A percentile compares a stretch with the other conserved stretches of the same genome.
These are phyloP conservation scores for Yamadazyma sp. DNA, from an alignment of 805 yeast species.

Conservation along the genomic window DNA sequence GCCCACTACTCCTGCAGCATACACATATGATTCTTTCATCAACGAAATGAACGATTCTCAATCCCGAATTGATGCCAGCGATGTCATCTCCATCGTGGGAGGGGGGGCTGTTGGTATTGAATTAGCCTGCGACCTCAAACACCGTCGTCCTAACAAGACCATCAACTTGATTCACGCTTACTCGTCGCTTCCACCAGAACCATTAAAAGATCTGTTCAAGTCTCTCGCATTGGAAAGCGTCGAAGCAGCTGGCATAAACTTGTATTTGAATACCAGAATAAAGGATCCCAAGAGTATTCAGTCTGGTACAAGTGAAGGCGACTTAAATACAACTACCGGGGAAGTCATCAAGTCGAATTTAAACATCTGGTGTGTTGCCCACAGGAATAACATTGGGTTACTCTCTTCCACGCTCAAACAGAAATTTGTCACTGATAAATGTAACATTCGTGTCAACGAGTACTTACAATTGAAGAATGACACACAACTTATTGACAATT, in stretches of 20 bases:
- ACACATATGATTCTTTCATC: conserved; percentile 33
- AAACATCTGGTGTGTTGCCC: conserved; percentile 39
- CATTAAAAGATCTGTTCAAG: conserved; percentile 30
- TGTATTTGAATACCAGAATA: conserved; percentile 32
- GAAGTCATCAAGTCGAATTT: conserved; percentile 27
- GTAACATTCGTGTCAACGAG: conserved; percentile 36
- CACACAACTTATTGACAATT: conserved; percentile 19
- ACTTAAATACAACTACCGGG: conserved; percentile 29
- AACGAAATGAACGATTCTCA: conserved; percentile 42
- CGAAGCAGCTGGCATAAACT: conserved; percentile 26
- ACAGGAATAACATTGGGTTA: conserved; percentile 32
- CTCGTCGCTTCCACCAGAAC: conserved; percentile 37
- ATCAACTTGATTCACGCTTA: conserved; percentile 43
- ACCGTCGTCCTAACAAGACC: conserved; percentile 28
- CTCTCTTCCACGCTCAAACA: conserved; percentile 21
- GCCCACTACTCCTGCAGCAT: conserved; percentile 55
- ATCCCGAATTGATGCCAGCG: conserved; percentile 30
- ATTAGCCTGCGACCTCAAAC: conserved; percentile 42
- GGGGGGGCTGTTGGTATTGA: conserved; percentile 48
- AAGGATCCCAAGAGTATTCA: conserved; percentile 10
- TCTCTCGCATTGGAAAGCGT: conserved; percentile 26
- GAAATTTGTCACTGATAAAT: conserved; percentile 25
- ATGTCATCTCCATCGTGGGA: conserved; percentile 43
- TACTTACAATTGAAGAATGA: conserved; percentile 32
- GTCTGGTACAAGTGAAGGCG: conserved; percentile 25